Evolutionary conservation across 2,329 filamentous ascomycete species (phyloP).

Genomic region (Eutypella sp.): DNA sequence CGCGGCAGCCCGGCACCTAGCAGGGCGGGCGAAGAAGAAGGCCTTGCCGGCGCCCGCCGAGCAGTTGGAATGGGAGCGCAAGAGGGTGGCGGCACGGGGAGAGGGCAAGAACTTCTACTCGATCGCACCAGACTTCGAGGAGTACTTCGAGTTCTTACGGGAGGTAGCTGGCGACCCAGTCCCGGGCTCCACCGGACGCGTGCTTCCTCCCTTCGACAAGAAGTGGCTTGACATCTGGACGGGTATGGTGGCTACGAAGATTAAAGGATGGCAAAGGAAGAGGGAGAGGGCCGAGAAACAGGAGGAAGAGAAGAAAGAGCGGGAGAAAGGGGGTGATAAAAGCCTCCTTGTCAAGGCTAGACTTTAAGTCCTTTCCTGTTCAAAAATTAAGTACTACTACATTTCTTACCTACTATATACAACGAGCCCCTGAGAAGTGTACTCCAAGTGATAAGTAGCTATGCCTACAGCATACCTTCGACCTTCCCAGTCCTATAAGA

Average conservation of each 20-base stretch:
- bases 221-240: conserved; percentile 31
- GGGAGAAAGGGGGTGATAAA: neutral
- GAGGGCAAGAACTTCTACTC: conserved; percentile 30
- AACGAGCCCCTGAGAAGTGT: too few species aligned
- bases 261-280: conserved; percentile 23
- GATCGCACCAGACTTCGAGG: conserved; percentile 26
- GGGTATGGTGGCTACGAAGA: conserved; percentile 24
- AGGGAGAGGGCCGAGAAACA: conserved; percentile 23
- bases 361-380: too few species aligned
- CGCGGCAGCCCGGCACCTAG: conserved; percentile 29
- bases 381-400: too few species aligned
- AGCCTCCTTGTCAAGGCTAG: too few species aligned
- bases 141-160: conserved; percentile 35
- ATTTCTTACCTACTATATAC: too few species aligned
- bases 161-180: conserved; percentile 36
- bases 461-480: too few species aligned
- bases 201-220: conserved; percentile 36
- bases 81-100: conserved; percentile 20
- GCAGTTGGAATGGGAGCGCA: conserved; percentile 28
- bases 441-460: too few species aligned
- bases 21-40: conserved; percentile 22
- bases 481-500: too few species aligned
- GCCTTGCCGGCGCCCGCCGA: conserved; percentile 21
- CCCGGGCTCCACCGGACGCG: conserved; percentile 31
- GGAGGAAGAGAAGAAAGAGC: neutral